Evolutionary conservation across 768 basidiomycete species (phyloP).

Genomic region (Hortiboletus campestris): DNA sequence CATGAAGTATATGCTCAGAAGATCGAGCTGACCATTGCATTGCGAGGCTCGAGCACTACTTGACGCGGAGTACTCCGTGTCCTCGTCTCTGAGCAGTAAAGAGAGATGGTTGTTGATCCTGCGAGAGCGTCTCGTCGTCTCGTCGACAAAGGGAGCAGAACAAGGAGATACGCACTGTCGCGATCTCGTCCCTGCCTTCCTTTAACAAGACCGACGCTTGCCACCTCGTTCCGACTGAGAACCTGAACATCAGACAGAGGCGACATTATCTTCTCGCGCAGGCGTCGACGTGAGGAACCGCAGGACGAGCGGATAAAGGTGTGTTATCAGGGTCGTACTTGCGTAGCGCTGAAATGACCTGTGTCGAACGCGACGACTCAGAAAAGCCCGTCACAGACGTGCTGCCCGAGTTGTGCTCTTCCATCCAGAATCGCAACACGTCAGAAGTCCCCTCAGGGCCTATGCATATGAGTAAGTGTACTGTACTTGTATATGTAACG

Average conservation of each 20-base stretch:
- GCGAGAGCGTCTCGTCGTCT: neutral
- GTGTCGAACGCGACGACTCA: conserved; percentile 32
- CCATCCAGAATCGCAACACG: conserved; percentile 91
- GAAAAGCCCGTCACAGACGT: conserved; percentile 24
- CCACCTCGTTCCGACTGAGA: conserved; percentile 82
- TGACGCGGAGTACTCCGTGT: conserved; percentile 89
- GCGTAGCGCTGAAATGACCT: conserved; percentile 69
- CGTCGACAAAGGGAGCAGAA: neutral
- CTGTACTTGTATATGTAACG: no score
- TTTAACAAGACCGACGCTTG: conserved; percentile 92
- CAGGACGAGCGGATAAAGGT: conserved; percentile 84
- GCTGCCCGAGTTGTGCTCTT: conserved; percentile 41
- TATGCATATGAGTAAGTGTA: no score
- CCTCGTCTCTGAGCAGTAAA: conserved; percentile 86
- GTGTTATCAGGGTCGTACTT: conserved; percentile 67
- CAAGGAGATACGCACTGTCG: conserved; percentile 55
- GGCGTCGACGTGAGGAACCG: conserved; percentile 85
- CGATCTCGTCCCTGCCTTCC: conserved; percentile 71
- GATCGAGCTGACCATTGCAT: conserved; percentile 86
- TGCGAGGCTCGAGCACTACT: conserved; percentile 87
- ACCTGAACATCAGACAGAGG: conserved; percentile 90
- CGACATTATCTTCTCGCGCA: conserved; percentile 74
- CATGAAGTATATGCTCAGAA: conserved; percentile 96
- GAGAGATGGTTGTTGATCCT: conserved; percentile 85
- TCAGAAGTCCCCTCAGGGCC: no score